Percentiles rank a stretch among this genome's conserved stretches.
Conservation (phyloP, 768 basidiomycete species). For the Boletus eberwhitei region DNA sequence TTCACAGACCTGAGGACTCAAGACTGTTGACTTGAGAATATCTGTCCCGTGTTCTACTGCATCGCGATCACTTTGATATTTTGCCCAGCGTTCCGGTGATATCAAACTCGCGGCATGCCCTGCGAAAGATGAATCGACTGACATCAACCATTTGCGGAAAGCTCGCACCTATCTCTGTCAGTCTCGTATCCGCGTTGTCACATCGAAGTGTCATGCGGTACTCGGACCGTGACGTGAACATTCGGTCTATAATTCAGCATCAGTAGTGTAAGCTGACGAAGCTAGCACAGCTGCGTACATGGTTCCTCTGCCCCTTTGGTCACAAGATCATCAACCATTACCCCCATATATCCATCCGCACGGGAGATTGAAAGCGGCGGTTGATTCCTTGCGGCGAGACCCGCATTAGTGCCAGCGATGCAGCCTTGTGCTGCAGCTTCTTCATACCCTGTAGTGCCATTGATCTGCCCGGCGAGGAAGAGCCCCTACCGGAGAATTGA, state of each 20-base stretch:
- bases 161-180: constrained; percentile 68
- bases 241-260: constrained; percentile 57
- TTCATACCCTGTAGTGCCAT: constrained; percentile 92
- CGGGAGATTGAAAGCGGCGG: constrained; percentile 65
- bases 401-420: constrained; percentile 88
- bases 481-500: constrained; percentile 49
- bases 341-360: constrained; percentile 85
- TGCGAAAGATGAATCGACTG: constrained; percentile 15
- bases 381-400: constrained; percentile 54
- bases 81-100: constrained; percentile 41
- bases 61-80: constrained; percentile 32
- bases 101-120: constrained; percentile 43
- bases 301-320: constrained; percentile 90
- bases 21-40: constrained; percentile 30
- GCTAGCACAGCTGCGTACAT: constrained; percentile 43
- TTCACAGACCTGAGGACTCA: constrained; percentile 42
- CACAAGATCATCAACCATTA: constrained; percentile 90
- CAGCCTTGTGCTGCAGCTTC: constrained; percentile 90
- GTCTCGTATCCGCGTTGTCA: constrained; percentile 83
- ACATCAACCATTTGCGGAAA: neutral
- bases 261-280: neutral
- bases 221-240: constrained; percentile 91
- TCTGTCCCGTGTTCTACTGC: constrained; percentile 35
- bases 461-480: constrained; percentile 89
- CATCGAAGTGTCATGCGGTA: constrained; percentile 85